Evolutionary conservation across 495 filamentous ascomycete genomes (phyloP), one percentile per base, ranked within the genome.

Genomic region (Elasticomyces elasticus): DNA sequence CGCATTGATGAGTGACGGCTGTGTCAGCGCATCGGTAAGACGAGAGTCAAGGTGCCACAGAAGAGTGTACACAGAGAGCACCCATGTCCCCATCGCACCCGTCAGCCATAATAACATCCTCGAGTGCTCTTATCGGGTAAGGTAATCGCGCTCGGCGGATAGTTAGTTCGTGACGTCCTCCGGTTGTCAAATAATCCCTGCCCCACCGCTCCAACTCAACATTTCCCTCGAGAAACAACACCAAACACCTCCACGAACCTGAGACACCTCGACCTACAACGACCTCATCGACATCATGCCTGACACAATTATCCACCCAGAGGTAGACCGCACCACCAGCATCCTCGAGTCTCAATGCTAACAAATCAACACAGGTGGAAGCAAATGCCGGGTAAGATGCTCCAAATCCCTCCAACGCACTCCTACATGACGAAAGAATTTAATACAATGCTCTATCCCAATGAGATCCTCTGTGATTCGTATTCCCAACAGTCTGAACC

Each of bases 361-460:
- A 73, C 83, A 65, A 76, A 81, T 59, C 77, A 80, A 63, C 67
- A 78, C 30, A 47, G 17, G 45, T 30, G 52, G 72, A 76, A 59
- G 70, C 73, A 52, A 77, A 72, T 68, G 76, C 79, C 73, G 80
- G 80, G 83, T 87, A 69, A 78, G 82, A 83, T 33, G 30, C 30
- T 38, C 13, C 40, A 43, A n/a, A n/a, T n/a, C n/a, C n/a, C n/a
- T n/a, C n/a, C n/a, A n/a, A n/a, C n/a, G n/a, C n/a, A n/a, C n/a
- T n/a, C n/a, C n/a, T n/a, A n/a, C 20, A 50, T 50, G 11, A 50
- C 47, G 26, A 31, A 33, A 20, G 23, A 27, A 12, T 6, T 12
- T 9, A 50, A 24, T 47, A 47, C 12, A 24, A 47, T 28, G 19
- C 24, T 47, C 44, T 28, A 24, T 47, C 44, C 19, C 24, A 28